A percentile compares a stretch with the other conserved stretches of the same genome.
phyloP scores from a whole-genome alignment of 257 asterid species.

The Datura wrightii region DNA sequence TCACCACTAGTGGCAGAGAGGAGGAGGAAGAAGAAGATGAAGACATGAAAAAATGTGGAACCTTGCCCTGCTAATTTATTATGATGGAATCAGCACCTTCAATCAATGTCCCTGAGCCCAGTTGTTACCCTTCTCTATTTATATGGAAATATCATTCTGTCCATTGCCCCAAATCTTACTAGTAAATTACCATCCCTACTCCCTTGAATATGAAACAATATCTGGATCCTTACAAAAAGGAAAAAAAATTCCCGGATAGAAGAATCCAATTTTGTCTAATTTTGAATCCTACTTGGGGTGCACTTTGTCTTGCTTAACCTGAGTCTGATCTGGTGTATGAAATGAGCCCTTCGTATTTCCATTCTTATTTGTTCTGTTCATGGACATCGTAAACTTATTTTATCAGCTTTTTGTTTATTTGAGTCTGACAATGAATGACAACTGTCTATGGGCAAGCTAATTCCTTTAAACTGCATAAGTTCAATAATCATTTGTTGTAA shows the following conservation, averaged over 20 bases:
- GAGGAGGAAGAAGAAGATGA: too few relatives aligned
- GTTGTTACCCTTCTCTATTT: not conserved
- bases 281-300: not conserved
- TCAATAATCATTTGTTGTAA: not conserved
- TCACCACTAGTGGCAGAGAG: too few relatives aligned
- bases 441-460: not conserved
- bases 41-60: not conserved
- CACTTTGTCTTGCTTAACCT: not conserved
- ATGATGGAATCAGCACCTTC: slow-evolving; percentile 11
- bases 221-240: not conserved
- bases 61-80: not conserved
- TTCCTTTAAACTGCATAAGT: not conserved
- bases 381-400: not conserved
- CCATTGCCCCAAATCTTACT: not conserved
- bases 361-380: not conserved
- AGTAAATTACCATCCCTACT: not conserved
- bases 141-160: not conserved
- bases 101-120: not conserved
- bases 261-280: slow-evolving; percentile 14
- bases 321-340: slow-evolving; percentile 20
- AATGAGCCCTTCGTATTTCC: slow-evolving; percentile 21
- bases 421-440: not conserved
- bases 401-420: not conserved
- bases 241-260: not conserved
- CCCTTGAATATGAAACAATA: not conserved